phyloP scores from a whole-genome alignment of 352 stramenopile species.

The Thraustochytrium aureum region DNA sequence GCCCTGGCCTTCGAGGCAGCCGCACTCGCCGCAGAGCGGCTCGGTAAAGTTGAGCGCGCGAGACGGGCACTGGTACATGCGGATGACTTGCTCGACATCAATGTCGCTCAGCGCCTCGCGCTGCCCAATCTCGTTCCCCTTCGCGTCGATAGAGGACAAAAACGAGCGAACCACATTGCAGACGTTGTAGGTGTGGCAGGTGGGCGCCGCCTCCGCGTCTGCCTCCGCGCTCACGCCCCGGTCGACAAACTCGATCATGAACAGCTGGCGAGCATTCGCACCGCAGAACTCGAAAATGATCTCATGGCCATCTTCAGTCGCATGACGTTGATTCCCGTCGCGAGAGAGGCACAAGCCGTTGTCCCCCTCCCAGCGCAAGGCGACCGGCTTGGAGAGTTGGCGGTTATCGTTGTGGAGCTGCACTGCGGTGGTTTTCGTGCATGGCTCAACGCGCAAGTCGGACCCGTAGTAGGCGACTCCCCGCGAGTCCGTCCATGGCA shows the following conservation, averaged over 20 bases:
- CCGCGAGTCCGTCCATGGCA: too few species aligned
- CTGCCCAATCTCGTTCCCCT: constrained; percentile 17
- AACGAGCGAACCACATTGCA: neutral
- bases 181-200: neutral
- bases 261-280: neutral
- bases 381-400: neutral
- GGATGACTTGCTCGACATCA: constrained; percentile 7
- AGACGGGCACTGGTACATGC: constrained; percentile 10
- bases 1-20: neutral
- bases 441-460: neutral
- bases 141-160: neutral
- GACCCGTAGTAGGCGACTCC: too few species aligned
- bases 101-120: neutral
- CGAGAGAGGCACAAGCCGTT: neutral
- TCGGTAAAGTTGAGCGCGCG: neutral
- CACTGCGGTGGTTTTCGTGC: neutral
- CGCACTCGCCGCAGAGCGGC: neutral
- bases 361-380: neutral
- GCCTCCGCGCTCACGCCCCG: neutral
- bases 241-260: neutral
- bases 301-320: neutral
- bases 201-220: too few species aligned
- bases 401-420: neutral
- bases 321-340: neutral
- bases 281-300: neutral